Evolutionary conservation across 257 asterid species (phyloP), one percentile per base, ranked within the genome.

Genomic region (Solanum piurae): DNA sequence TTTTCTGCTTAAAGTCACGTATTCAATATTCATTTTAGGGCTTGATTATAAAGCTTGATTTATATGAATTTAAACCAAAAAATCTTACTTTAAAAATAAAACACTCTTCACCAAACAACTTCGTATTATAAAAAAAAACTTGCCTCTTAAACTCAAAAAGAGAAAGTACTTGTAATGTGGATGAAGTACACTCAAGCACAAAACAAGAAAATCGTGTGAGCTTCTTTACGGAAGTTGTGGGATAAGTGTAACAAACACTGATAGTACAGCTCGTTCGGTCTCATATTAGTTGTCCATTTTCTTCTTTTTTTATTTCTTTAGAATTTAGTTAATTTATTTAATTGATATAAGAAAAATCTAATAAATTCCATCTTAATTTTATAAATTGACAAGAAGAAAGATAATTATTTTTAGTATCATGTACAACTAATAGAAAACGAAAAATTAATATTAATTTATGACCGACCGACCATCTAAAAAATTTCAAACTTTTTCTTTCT

Each of bases 301-400:
- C 0, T 4, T 4, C 0, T n/a, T 4, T 9, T 9, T 0, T 4
- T 49, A 1, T 9, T 23, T 52, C 9, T 16, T 21, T 0, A 1
- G 1, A 60, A 60, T 60, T 60, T 60, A 0, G 12, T 7, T 62
- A 23, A 62, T 62, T 60, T 62, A 2, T 60, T 60, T 60, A 46
- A 13, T 12, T 46, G 18, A 46, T 46, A 18, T 46, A 13, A 46
- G 20, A 46, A 46, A 46, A 46, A 12, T 13, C 2, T 1, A 46
- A 12, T 46, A 12, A 46, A 46, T 46, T 46, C 2, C 55, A 12
- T 46, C 16, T 46, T 46, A 46, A 46, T 12, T 46, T 46, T 46
- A 46, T 46, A 46, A 46, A 46, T 46, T 46, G 20, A 46, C 55
- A 46, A 46, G 55, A 12, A 46, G 18, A 46, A 13, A 46, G 5